These are phyloP conservation scores for Quercus lobata DNA, from an alignment of 331 rosid genomes.

Conservation along the genomic window DNA sequence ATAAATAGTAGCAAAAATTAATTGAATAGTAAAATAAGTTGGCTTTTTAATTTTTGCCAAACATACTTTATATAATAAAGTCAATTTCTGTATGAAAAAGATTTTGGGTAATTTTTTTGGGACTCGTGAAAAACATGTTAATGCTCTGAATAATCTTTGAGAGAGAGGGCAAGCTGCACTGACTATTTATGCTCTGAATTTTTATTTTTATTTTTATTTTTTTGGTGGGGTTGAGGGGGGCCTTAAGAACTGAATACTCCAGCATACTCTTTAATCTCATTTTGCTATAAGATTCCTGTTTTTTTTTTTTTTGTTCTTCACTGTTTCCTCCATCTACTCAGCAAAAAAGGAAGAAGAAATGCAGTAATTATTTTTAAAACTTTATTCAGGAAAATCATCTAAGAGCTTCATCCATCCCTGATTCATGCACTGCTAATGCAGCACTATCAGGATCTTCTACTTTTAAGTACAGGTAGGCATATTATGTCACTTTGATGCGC, in stretches of 20 bases:
- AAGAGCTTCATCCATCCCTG: constrained; percentile 32
- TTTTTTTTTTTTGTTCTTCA: not conserved
- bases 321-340: constrained; percentile 13
- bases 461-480: constrained; percentile 50
- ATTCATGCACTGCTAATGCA: constrained; percentile 22
- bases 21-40: too few species aligned
- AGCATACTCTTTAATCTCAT: not conserved
- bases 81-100: not conserved
- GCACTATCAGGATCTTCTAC: constrained; percentile 43
- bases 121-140: too few species aligned
- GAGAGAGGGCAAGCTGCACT: not conserved
- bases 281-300: not conserved
- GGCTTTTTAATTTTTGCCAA: too few species aligned
- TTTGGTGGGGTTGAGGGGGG: too few species aligned
- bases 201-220: too few species aligned
- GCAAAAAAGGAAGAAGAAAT: not conserved
- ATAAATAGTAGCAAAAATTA: too few species aligned
- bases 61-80: not conserved
- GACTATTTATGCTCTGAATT: not conserved
- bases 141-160: too few species aligned
- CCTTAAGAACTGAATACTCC: not conserved
- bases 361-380: constrained; percentile 8
- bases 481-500: constrained; percentile 7
- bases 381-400: constrained; percentile 48
- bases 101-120: not conserved